A percentile compares a stretch with the other conserved stretches of the same genome.
Conservation (phyloP, 2,329 filamentous ascomycete genomes). For the Pestalotiopsis fici region DNA sequence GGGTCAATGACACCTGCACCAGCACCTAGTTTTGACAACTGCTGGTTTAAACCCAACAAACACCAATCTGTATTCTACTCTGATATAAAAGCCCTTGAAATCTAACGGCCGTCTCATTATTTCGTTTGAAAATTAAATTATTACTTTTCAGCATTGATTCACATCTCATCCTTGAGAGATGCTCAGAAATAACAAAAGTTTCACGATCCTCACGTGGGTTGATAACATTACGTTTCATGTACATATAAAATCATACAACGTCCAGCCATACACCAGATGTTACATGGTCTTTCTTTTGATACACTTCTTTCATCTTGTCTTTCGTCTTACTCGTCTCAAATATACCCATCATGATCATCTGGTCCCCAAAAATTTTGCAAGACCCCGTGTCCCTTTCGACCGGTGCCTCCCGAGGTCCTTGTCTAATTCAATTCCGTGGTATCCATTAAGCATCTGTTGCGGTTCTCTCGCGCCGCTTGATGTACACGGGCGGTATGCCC, state of each 20-base stretch:
- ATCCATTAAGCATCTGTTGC: conserved; percentile 10
- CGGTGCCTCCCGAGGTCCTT: not conserved
- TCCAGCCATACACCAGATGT: conserved; percentile 6
- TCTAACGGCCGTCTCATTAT: too few relatives aligned
- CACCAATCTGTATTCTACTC: not conserved
- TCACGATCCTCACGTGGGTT: not conserved
- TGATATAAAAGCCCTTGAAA: not conserved
- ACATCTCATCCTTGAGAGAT: not conserved
- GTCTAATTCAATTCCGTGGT: conserved; percentile 10
- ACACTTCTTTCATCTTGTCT: conserved; percentile 6
- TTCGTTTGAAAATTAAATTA: too few relatives aligned
- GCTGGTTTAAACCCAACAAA: not conserved
- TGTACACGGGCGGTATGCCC: not conserved
- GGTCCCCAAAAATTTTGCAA: not conserved
- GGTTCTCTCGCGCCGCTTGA: not conserved
- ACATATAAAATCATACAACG: conserved; percentile 7
- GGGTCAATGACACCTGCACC: not conserved
- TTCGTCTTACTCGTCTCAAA: not conserved
- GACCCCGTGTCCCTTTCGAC: not conserved
- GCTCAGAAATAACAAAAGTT: not conserved
- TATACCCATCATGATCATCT: not conserved
- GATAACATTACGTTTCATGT: conserved; percentile 2
- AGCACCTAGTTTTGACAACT: not conserved
- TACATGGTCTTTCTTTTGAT: conserved; percentile 8
- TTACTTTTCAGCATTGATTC: too few relatives aligned